Percentiles rank a stretch among this genome's conserved stretches.
phyloP scores from a whole-genome alignment of 371 early-diverging fungal species.

The Mucor circinelloides region DNA sequence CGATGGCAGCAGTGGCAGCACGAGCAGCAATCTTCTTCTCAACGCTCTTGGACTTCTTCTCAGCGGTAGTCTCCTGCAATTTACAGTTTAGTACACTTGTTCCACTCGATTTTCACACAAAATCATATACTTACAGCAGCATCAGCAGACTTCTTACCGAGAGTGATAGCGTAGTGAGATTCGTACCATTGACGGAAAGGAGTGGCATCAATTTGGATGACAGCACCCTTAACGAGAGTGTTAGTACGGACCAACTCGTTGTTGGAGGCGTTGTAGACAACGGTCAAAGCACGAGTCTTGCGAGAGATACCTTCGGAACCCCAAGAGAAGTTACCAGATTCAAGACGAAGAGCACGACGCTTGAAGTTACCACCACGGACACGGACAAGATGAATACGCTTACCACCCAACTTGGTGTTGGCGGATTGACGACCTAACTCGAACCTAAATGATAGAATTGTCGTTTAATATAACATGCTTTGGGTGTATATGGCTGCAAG shows the following conservation, averaged over 20 bases:
- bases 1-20: conserved; percentile 83
- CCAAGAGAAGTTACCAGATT: conserved; percentile 98
- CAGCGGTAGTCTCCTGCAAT: conserved; percentile 68
- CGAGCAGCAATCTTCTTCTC: conserved; percentile 88
- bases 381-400: conserved; percentile 94
- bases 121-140: conserved; percentile 37
- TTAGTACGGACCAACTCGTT: conserved; percentile 99
- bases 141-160: conserved; percentile 86
- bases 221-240: conserved; percentile 99
- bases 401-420: conserved; percentile 97
- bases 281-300: conserved; percentile 96
- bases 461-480: not conserved
- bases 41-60: conserved; percentile 90
- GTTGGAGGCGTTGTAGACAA: conserved; percentile 99
- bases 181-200: conserved; percentile 99
- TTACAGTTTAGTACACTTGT: conserved; percentile 11
- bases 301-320: conserved; percentile 93
- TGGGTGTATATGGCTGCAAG: not conserved
- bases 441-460: conserved; percentile 70
- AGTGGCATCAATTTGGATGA: conserved; percentile 99
- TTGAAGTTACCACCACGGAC: conserved; percentile 99
- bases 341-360: conserved; percentile 98
- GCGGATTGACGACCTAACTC: conserved; percentile 98
- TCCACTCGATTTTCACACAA: not conserved
- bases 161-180: conserved; percentile 87